These are phyloP conservation scores for Rosa multiflora DNA, from an alignment of 306 rosid genomes.

Conservation along the genomic window DNA sequence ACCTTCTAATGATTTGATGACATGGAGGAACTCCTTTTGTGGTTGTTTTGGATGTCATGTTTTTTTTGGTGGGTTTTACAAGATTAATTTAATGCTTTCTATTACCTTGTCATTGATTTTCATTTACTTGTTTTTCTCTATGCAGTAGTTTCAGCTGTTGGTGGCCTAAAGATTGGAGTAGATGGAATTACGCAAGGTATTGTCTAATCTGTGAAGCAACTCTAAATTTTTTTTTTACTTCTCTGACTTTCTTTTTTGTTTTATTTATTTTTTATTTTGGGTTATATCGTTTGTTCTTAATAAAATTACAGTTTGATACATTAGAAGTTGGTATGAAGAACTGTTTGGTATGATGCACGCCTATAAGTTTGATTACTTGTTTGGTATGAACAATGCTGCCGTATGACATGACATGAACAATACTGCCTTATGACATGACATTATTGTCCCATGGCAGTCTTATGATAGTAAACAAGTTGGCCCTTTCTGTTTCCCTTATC, in stretches of 20 bases:
- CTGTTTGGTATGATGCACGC: too few relatives aligned
- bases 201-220: constrained; percentile 17
- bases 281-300: not conserved
- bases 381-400: too few relatives aligned
- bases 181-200: constrained; percentile 74
- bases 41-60: not conserved
- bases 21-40: not conserved
- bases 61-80: not conserved
- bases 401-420: not conserved
- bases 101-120: not conserved
- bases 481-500: not conserved
- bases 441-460: not conserved
- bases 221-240: not conserved
- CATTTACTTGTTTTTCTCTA: constrained; percentile 15
- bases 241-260: constrained; percentile 13
- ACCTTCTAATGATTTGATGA: constrained; percentile 3
- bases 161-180: constrained; percentile 82
- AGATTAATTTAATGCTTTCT: not conserved
- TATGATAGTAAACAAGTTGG: not conserved
- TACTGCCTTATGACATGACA: too few relatives aligned
- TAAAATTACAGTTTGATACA: not conserved
- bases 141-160: constrained; percentile 91
- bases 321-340: not conserved
- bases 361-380: too few relatives aligned
- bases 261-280: constrained; percentile 2